Percentiles rank a stretch among this genome's conserved stretches.
Evolutionary conservation across 2,329 filamentous ascomycete species (phyloP).

Genomic region (Zasmidium cellare): DNA sequence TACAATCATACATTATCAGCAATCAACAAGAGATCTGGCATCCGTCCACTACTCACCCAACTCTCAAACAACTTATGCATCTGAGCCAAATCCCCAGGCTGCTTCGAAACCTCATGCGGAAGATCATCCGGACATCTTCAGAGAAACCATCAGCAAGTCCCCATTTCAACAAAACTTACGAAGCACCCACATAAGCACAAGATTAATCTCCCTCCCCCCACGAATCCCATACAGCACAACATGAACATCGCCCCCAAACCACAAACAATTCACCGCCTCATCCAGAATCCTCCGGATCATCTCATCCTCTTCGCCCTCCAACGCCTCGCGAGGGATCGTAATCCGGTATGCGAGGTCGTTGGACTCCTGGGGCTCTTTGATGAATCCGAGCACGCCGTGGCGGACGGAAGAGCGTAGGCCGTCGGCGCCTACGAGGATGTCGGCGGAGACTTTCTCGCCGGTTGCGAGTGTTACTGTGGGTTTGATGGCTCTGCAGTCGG

Average conservation of each 20-base stretch:
- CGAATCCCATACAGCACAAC: conserved; percentile 62
- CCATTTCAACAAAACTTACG: no score
- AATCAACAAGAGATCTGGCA: no score
- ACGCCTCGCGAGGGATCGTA: conserved; percentile 52
- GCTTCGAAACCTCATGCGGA: conserved; percentile 51
- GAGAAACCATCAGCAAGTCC: no score
- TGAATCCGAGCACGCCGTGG: conserved; percentile 25
- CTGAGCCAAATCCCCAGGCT: conserved; percentile 56
- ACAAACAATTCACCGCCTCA: conserved; percentile 44
- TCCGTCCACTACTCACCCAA: conserved; percentile 43
- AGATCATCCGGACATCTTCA: conserved; percentile 58
- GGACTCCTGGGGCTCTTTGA: conserved; percentile 53
- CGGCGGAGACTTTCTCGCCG: conserved; percentile 45
- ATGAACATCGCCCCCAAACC: conserved; percentile 62
- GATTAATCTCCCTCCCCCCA: conserved; percentile 59
- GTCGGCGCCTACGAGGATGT: conserved; percentile 63
- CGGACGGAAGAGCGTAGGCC: conserved; percentile 61
- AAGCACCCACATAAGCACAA: conserved; percentile 57
- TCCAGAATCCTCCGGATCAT: background rate
- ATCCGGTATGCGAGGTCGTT: conserved; percentile 66
- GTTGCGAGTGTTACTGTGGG: conserved; percentile 37
- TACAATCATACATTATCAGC: no score
- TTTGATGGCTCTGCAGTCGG: conserved; percentile 32
- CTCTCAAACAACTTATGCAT: conserved; percentile 58
- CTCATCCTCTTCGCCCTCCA: conserved; percentile 32